phyloP scores from a whole-genome alignment of 2,329 filamentous ascomycete genomes.

The Gaeumannomyces tritici region DNA sequence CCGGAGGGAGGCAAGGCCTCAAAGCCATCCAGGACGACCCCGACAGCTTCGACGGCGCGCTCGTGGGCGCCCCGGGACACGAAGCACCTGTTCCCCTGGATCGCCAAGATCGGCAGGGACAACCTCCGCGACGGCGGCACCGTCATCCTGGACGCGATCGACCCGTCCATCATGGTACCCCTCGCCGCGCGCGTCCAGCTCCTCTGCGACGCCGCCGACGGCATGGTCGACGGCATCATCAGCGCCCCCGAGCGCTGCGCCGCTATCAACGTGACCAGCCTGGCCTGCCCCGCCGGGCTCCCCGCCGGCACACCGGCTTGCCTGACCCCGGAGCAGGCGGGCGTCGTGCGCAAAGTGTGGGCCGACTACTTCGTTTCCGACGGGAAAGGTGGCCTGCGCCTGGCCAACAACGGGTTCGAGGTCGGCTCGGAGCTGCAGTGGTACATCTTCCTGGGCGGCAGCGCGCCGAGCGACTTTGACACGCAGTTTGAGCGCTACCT shows the following conservation, averaged over 20 bases:
- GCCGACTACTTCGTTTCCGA: constrained; percentile 5
- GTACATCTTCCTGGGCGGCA: constrained; percentile 11
- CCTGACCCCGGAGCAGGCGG: constrained; percentile 7
- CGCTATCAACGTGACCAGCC: constrained; percentile 26
- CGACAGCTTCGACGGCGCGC: constrained; percentile 45
- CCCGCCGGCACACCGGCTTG: constrained; percentile 16
- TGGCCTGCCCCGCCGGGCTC: constrained; percentile 24
- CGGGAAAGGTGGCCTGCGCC: constrained; percentile 2
- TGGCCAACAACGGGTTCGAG: constrained; percentile 25
- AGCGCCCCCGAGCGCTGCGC: constrained; percentile 29
- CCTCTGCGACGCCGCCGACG: constrained; percentile 39
- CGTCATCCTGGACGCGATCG: constrained; percentile 26
- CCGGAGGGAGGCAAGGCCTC: constrained; percentile 48
- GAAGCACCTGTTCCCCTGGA: constrained; percentile 27
- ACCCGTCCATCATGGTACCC: background rate
- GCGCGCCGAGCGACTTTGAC: constrained; percentile 13
- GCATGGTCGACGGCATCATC: constrained; percentile 36
- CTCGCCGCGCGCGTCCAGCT: constrained; percentile 27
- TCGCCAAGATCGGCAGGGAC: constrained; percentile 30
- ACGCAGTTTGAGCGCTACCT: constrained; percentile 17
- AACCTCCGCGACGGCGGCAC: constrained; percentile 33
- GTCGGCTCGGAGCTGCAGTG: constrained; percentile 30
- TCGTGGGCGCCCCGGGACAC: constrained; percentile 36
- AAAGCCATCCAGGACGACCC: constrained; percentile 42
- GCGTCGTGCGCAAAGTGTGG: constrained; percentile 6